Conservation (phyloP, 352 stramenopile genomes). For the Phytophthora niederhauseri region DNA sequence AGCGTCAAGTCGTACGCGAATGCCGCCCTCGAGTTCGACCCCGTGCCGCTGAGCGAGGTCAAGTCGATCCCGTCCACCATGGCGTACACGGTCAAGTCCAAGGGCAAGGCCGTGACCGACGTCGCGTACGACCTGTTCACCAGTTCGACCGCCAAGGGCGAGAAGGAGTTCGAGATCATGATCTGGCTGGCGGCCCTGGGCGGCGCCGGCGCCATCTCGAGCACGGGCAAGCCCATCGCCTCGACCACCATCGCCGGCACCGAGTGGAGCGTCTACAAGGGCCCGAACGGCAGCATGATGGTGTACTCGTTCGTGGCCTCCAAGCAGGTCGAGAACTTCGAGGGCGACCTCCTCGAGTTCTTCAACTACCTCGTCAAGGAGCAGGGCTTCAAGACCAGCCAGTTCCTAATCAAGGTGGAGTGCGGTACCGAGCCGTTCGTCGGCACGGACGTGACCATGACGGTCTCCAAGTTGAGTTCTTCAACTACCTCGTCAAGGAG, state of each 20-base stretch:
- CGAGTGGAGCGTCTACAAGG: constrained; percentile 40
- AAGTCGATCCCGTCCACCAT: constrained; percentile 50
- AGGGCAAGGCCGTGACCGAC: constrained; percentile 38
- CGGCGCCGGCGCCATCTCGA: constrained; percentile 43
- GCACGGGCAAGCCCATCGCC: constrained; percentile 38
- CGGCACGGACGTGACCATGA: constrained; percentile 34
- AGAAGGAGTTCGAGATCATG: constrained; percentile 57
- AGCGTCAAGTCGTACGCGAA: constrained; percentile 58
- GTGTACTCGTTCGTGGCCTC: constrained; percentile 54
- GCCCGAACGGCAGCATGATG: constrained; percentile 41
- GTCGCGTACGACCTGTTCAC: constrained; percentile 52
- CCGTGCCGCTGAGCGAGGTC: constrained; percentile 38
- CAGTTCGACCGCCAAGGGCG: constrained; percentile 33
- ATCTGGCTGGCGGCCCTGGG: constrained; percentile 48
- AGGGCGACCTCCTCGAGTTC: constrained; percentile 45
- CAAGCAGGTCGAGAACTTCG: constrained; percentile 32
- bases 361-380: constrained; percentile 40
- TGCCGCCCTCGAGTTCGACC: constrained; percentile 44
- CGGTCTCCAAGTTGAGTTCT: constrained; percentile 40
- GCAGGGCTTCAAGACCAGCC: constrained; percentile 35
- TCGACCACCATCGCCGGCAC: constrained; percentile 34
- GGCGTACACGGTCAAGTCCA: constrained; percentile 46
- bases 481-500: constrained; percentile 38
- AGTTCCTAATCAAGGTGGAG: constrained; percentile 49
- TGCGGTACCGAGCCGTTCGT: constrained; percentile 48